Evolutionary conservation across 1,284 basidiomycete genomes (phyloP).

Genomic region (Puccinia horiana): DNA sequence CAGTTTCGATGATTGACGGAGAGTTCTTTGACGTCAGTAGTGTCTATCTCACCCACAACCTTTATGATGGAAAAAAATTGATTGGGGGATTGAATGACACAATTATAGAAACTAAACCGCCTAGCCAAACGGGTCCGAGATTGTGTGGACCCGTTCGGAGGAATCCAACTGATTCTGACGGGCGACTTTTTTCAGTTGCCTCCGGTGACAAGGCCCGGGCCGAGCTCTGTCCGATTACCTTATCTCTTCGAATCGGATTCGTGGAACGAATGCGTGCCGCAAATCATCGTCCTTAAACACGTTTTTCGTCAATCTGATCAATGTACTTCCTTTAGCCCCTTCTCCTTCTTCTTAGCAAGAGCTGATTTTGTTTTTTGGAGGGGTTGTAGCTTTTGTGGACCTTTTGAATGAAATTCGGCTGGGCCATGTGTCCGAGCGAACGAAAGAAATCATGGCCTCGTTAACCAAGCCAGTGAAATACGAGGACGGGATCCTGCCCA

Average conservation of each 20-base stretch:
- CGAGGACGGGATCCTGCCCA: slow-evolving; percentile 56
- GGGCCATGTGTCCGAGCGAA: slow-evolving; percentile 51
- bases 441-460: slow-evolving; percentile 51
- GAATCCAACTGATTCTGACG: slow-evolving; percentile 76
- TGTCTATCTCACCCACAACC: neutral
- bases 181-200: slow-evolving; percentile 98
- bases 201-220: slow-evolving; percentile 67
- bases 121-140: slow-evolving; percentile 11
- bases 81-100: slow-evolving; percentile 55
- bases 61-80: slow-evolving; percentile 58
- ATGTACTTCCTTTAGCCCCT: slow-evolving; percentile 39
- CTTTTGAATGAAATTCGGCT: slow-evolving; percentile 58
- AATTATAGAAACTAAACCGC: slow-evolving; percentile 51
- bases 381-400: slow-evolving; percentile 54
- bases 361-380: neutral
- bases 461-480: slow-evolving; percentile 53
- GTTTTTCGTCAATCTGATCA: slow-evolving; percentile 74
- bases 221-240: slow-evolving; percentile 53
- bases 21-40: slow-evolving; percentile 73
- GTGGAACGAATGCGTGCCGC: slow-evolving; percentile 75
- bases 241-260: slow-evolving; percentile 87
- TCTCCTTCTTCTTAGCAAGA: slow-evolving; percentile 50
- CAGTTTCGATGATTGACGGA: slow-evolving; percentile 97
- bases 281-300: slow-evolving; percentile 81
- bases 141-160: neutral